Evolutionary conservation across 441 rosid species (phyloP).

Genomic region (Rhodomyrtus psidioides): DNA sequence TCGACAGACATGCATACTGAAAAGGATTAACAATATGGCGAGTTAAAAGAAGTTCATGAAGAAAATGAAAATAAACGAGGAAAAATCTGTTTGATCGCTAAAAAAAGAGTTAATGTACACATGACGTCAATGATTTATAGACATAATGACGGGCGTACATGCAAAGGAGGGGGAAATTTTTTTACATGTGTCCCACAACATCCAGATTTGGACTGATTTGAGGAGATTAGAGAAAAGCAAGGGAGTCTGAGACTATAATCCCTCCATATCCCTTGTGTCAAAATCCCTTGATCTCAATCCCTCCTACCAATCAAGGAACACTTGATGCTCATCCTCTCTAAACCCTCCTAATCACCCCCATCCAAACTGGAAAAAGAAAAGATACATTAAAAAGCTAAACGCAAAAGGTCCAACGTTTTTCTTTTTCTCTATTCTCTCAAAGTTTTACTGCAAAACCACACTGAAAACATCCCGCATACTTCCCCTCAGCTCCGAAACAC

Average conservation of each 20-base stretch:
- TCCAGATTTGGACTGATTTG: background rate
- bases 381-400: background rate
- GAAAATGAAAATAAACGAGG: background rate
- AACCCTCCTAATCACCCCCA: background rate
- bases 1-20: background rate
- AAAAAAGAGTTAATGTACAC: background rate
- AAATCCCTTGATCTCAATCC: background rate
- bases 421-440: background rate
- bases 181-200: background rate
- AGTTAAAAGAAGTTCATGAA: background rate
- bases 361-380: background rate
- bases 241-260: background rate
- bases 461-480: too few relatives aligned
- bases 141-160: background rate
- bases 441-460: background rate
- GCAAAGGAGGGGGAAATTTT: background rate
- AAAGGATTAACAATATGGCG: background rate
- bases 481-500: too few relatives aligned
- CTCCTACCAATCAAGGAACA: background rate
- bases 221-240: background rate
- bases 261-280: background rate
- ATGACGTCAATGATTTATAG: background rate
- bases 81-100: background rate
- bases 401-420: background rate
- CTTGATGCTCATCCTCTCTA: too few relatives aligned